phyloP scores from a whole-genome alignment of 1,284 basidiomycete species.

The Rhodotorula sp. region DNA sequence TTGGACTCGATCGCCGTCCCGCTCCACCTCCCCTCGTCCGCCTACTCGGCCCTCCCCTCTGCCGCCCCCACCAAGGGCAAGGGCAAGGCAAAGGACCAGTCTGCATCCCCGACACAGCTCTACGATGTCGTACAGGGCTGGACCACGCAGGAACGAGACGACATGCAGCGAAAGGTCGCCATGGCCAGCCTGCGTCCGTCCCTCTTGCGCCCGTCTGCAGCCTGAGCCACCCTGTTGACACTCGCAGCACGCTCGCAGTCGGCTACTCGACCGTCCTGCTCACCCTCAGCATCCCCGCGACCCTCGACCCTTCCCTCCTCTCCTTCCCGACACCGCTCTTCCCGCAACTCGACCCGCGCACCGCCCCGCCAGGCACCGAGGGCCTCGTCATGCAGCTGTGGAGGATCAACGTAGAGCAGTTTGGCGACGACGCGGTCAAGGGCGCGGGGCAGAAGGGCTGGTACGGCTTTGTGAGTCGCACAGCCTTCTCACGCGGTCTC shows the following conservation, averaged over 20 bases:
- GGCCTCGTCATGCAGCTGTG: slow-evolving; percentile 40
- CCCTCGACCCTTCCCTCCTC: slow-evolving; percentile 33
- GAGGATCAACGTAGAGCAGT: slow-evolving; percentile 31
- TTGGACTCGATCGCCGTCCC: slow-evolving; percentile 36
- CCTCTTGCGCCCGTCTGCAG: not conserved
- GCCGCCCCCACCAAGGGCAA: slow-evolving; percentile 20
- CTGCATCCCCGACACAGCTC: not conserved
- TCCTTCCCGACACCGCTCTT: slow-evolving; percentile 39
- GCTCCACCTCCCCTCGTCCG: slow-evolving; percentile 28
- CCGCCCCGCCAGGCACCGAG: slow-evolving; percentile 19
- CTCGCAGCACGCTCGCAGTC: slow-evolving; percentile 2
- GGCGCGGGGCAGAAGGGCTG: slow-evolving; percentile 28
- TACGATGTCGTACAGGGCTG: slow-evolving; percentile 35
- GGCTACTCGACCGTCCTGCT: slow-evolving; percentile 43
- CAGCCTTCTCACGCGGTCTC: not conserved
- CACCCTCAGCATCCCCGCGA: slow-evolving; percentile 29
- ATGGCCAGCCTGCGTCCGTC: slow-evolving; percentile 34
- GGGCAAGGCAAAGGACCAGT: slow-evolving; percentile 5
- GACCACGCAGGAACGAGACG: slow-evolving; percentile 24
- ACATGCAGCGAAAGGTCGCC: slow-evolving; percentile 26
- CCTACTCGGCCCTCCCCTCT: slow-evolving; percentile 5
- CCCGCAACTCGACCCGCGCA: slow-evolving; percentile 40
- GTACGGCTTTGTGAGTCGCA: slow-evolving; percentile 35
- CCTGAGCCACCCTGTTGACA: not conserved
- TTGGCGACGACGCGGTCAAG: slow-evolving; percentile 38